Conservation (phyloP, 2,329 filamentous ascomycete species). For the Botrytis pseudocinerea region DNA sequence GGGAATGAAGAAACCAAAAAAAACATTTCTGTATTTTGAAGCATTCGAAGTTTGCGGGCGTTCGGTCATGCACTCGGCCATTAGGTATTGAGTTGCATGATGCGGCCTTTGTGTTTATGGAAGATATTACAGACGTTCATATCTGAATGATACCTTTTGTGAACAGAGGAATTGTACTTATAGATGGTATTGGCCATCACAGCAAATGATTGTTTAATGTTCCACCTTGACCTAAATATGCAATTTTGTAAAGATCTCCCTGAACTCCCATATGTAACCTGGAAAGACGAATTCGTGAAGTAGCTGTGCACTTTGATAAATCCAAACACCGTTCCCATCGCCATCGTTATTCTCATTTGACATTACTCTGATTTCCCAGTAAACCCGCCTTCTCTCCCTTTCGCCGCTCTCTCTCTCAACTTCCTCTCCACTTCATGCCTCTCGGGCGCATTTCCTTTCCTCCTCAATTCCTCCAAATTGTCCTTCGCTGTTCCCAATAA, state of each 20-base stretch:
- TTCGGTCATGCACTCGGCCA: slow-evolving; percentile 26
- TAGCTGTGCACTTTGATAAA: background rate
- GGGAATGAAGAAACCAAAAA: slow-evolving; percentile 6
- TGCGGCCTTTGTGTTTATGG: slow-evolving; percentile 16
- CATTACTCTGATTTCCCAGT: slow-evolving; percentile 15
- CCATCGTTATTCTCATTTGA: background rate
- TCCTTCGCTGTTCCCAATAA: slow-evolving; percentile 32
- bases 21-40: slow-evolving; percentile 26
- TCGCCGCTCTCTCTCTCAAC: slow-evolving; percentile 32
- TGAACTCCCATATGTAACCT: background rate
- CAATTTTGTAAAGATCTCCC: background rate
- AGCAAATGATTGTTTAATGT: slow-evolving; percentile 16
- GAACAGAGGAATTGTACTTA: slow-evolving; percentile 26
- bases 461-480: slow-evolving; percentile 28
- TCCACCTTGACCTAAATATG: background rate
- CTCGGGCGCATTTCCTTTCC: slow-evolving; percentile 15
- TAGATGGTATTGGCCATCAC: slow-evolving; percentile 25
- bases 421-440: slow-evolving; percentile 33
- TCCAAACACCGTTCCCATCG: background rate
- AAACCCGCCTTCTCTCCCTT: slow-evolving; percentile 21
- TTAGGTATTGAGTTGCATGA: slow-evolving; percentile 18
- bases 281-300: background rate
- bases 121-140: slow-evolving; percentile 26
- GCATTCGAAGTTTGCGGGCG: slow-evolving; percentile 29
- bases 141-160: slow-evolving; percentile 25